These are phyloP conservation scores for Orychophragmus violaceus DNA, from an alignment of 345 rosid species.

Conservation along the genomic window DNA sequence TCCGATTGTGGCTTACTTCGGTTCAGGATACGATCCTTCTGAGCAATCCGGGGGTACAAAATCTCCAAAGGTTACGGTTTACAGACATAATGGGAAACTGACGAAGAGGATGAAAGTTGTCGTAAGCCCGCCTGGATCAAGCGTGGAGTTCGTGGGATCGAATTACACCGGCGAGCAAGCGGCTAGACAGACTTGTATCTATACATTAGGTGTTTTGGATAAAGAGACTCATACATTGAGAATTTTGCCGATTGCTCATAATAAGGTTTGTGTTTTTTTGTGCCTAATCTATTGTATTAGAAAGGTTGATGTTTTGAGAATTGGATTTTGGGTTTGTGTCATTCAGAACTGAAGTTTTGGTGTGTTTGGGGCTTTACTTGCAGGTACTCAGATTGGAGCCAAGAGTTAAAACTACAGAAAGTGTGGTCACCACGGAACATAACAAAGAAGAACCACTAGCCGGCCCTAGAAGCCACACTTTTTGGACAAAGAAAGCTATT, in stretches of 20 bases:
- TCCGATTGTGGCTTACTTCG: slow-evolving; percentile 73
- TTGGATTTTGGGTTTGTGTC: not conserved
- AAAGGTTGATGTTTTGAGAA: not conserved
- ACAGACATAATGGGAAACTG: slow-evolving; percentile 33
- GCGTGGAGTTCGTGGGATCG: slow-evolving; percentile 68
- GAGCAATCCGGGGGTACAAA: not conserved
- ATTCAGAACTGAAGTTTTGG: not conserved
- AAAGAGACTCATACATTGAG: slow-evolving; percentile 52
- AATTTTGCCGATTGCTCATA: slow-evolving; percentile 67
- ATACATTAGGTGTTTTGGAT: slow-evolving; percentile 67
- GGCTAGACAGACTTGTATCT: slow-evolving; percentile 52
- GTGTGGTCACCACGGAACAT: slow-evolving; percentile 25
- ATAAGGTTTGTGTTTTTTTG: no score
- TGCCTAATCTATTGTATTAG: no score
- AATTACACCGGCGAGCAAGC: slow-evolving; percentile 62
- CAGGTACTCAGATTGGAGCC: slow-evolving; percentile 84
- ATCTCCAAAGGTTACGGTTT: slow-evolving; percentile 38
- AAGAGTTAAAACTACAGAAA: slow-evolving; percentile 24
- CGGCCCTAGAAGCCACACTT: slow-evolving; percentile 12
- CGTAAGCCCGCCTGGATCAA: slow-evolving; percentile 53
- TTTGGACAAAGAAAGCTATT: slow-evolving; percentile 46
- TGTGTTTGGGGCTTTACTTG: not conserved
- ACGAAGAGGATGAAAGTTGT: slow-evolving; percentile 59
- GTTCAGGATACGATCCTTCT: slow-evolving; percentile 57
- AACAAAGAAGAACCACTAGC: slow-evolving; percentile 25